Conservation (phyloP, 106 monocot species). For the Apostasia ramifera region DNA sequence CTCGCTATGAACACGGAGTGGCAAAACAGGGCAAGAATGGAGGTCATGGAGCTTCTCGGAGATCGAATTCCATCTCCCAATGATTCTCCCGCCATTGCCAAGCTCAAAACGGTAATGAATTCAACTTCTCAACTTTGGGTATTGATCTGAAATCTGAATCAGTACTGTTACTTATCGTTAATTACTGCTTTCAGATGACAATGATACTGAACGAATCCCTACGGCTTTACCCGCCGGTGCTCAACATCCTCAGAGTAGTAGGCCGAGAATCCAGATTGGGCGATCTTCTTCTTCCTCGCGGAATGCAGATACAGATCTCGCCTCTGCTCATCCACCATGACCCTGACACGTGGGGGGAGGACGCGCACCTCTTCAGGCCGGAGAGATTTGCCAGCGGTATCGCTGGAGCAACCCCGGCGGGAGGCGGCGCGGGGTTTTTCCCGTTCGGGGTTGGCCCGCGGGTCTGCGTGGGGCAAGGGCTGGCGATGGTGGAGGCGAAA, state of each 20-base stretch:
- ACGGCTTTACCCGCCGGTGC: conserved; percentile 44
- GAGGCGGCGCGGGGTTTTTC: conserved; percentile 1
- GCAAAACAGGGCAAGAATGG: conserved; percentile 45
- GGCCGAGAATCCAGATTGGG: conserved; percentile 6
- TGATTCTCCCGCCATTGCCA: conserved; percentile 17
- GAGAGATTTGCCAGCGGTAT: conserved; percentile 17
- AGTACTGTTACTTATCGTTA: neutral
- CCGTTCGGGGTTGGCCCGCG: conserved; percentile 22
- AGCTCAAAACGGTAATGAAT: neutral
- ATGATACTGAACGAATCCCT: conserved; percentile 46
- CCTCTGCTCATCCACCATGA: conserved; percentile 22
- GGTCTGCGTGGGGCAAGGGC: conserved; percentile 14
- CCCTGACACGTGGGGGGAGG: conserved; percentile 14
- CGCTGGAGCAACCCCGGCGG: conserved; percentile 7
- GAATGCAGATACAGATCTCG: conserved; percentile 18
- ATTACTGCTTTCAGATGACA: conserved; percentile 24
- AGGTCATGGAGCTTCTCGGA: conserved; percentile 22
- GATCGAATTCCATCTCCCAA: conserved; percentile 20
- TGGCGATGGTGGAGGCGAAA: conserved; percentile 23
- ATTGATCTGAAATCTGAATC: neutral
- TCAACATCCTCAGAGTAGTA: conserved; percentile 5
- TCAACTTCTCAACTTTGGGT: neutral
- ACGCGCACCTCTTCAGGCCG: conserved; percentile 19
- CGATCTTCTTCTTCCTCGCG: conserved; percentile 18
- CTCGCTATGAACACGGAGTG: conserved; percentile 37